Conservation (phyloP, 768 basidiomycete species). For the Porphyrellus cyaneotinctus region DNA sequence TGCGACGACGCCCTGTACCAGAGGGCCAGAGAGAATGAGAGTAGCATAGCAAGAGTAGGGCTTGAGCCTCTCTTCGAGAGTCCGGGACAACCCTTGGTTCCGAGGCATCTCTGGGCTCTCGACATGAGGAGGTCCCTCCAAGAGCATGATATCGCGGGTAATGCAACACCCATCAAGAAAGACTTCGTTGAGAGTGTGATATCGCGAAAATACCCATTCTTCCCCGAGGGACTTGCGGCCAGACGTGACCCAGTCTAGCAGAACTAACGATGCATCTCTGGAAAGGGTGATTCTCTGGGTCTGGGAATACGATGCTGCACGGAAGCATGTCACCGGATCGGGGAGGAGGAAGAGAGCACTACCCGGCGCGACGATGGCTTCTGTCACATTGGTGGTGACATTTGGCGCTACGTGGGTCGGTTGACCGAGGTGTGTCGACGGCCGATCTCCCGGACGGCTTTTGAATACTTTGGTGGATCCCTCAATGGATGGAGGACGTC, state of each 20-base stretch:
- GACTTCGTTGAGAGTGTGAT: constrained; percentile 84
- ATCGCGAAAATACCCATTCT: constrained; percentile 84
- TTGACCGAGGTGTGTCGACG: constrained; percentile 38
- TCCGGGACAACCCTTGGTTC: constrained; percentile 35
- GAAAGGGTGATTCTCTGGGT: constrained; percentile 72
- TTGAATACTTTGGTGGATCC: constrained; percentile 97
- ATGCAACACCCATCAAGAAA: constrained; percentile 59
- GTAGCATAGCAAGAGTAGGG: constrained; percentile 93
- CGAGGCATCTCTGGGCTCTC: constrained; percentile 8
- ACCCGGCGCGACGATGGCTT: constrained; percentile 47
- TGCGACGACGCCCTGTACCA: constrained; percentile 43
- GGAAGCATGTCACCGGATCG: constrained; percentile 92
- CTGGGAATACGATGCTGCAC: constrained; percentile 77
- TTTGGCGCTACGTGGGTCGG: constrained; percentile 5
- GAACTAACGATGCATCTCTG: constrained; percentile 54
- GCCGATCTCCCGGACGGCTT: constrained; percentile 56
- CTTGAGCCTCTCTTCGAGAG: constrained; percentile 56
- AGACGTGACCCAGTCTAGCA: constrained; percentile 91
- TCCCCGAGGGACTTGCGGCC: constrained; percentile 82
- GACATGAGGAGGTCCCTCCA: constrained; percentile 46
- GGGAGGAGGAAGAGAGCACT: constrained; percentile 78
- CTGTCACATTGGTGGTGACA: constrained; percentile 60
- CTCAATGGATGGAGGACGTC: constrained; percentile 35
- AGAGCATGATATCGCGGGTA: constrained; percentile 72
- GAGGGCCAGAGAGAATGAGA: constrained; percentile 73